Conservation (phyloP, 345 rosid species). For the Aquilaria sinensis region DNA sequence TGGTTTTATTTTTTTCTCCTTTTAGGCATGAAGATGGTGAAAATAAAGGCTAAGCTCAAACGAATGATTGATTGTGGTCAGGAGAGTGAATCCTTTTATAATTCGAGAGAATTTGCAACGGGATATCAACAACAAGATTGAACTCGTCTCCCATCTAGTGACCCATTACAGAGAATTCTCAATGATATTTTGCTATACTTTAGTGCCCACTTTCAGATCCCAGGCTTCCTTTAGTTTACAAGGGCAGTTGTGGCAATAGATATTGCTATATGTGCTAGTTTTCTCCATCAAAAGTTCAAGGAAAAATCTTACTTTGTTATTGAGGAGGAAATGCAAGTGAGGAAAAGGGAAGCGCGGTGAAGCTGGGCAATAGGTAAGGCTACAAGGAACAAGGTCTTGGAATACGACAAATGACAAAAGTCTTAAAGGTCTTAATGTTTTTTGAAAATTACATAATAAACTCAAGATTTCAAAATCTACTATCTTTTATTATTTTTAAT, state of each 20-base stretch:
- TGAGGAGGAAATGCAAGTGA: conserved; percentile 67
- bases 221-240: conserved; percentile 52
- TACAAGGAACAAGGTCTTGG: conserved; percentile 38
- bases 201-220: conserved; percentile 32
- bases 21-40: too few relatives aligned
- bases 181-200: conserved; percentile 68
- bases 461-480: too few relatives aligned
- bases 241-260: conserved; percentile 50
- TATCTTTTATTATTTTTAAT: too few relatives aligned
- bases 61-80: too few relatives aligned
- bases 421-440: too few relatives aligned
- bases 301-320: conserved; percentile 61
- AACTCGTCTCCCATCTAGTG: too few relatives aligned
- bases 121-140: too few relatives aligned
- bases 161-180: not conserved
- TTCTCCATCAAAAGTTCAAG: conserved; percentile 31
- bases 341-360: conserved; percentile 62
- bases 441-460: too few relatives aligned
- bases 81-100: too few relatives aligned
- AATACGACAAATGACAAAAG: conserved; percentile 24
- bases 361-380: conserved; percentile 50
- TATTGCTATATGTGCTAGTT: conserved; percentile 44
- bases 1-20: too few relatives aligned
- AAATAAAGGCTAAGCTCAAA: too few relatives aligned
- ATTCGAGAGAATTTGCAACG: too few relatives aligned